phyloP scores from a whole-genome alignment of 2,329 filamentous ascomycete species.

The Penicillium sp. region DNA sequence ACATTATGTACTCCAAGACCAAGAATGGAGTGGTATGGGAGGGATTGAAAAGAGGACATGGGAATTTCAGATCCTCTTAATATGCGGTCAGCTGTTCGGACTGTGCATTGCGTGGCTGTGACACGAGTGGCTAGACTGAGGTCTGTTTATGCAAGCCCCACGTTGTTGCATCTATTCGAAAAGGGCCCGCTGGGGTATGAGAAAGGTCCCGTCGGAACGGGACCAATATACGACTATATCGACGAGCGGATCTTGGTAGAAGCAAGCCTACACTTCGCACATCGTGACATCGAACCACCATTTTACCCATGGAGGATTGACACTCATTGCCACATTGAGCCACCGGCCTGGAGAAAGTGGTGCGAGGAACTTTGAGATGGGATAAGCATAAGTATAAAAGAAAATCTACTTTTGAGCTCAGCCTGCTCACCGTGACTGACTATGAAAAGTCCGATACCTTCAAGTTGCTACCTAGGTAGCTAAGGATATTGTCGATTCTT shows the following conservation, averaged over 20 bases:
- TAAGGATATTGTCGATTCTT: no score
- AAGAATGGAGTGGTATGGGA: no score
- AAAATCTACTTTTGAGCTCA: neutral
- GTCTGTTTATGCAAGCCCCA: no score
- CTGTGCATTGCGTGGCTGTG: no score
- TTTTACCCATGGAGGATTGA: conserved; percentile 2
- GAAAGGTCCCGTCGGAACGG: neutral
- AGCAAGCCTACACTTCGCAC: neutral
- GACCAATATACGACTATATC: neutral
- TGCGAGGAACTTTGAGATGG: neutral
- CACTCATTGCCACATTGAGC: conserved; percentile 3
- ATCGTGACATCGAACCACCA: neutral
- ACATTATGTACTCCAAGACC: no score
- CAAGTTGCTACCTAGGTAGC: no score
- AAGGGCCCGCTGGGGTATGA: neutral
- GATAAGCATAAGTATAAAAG: neutral
- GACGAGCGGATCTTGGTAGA: neutral
- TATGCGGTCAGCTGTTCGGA: no score
- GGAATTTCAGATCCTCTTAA: no score
- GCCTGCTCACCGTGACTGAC: neutral
- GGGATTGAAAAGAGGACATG: no score
- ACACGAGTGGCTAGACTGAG: no score
- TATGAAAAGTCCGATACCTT: no score
- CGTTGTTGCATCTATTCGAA: no score
- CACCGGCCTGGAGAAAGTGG: conserved; percentile 1